Conservation (phyloP, 2,329 filamentous ascomycete species). For the Penicillium corylophilum region DNA sequence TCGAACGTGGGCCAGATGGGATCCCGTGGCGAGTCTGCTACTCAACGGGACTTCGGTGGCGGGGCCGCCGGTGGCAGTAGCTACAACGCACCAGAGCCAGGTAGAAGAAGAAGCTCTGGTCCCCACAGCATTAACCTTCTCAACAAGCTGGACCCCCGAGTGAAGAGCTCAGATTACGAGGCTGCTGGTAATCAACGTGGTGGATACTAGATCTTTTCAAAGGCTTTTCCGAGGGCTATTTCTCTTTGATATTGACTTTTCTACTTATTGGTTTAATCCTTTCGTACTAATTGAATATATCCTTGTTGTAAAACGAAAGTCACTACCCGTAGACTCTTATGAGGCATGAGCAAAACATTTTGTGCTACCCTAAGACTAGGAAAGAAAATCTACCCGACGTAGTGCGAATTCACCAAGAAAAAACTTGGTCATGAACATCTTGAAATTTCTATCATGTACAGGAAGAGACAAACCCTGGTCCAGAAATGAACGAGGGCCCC, state of each 20-base stretch:
- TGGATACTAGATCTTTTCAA: slow-evolving; percentile 8
- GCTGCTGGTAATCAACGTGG: slow-evolving; percentile 12
- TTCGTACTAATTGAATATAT: not conserved
- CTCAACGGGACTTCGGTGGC: slow-evolving; percentile 11
- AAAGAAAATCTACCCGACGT: not conserved
- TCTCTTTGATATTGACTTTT: not conserved
- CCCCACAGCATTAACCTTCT: slow-evolving; percentile 45
- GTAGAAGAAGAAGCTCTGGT: slow-evolving; percentile 28
- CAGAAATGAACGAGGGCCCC: slow-evolving; percentile 15
- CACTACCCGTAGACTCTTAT: not conserved
- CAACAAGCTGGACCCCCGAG: slow-evolving; percentile 42
- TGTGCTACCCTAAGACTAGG: not conserved
- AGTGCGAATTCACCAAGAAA: not conserved
- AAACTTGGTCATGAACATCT: slow-evolving; percentile 21
- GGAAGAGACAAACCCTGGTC: slow-evolving; percentile 16
- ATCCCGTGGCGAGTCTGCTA: not conserved
- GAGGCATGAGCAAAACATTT: not conserved
- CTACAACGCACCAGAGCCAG: slow-evolving; percentile 8
- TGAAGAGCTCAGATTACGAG: slow-evolving; percentile 14
- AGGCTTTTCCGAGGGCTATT: not conserved
- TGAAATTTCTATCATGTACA: slow-evolving; percentile 32
- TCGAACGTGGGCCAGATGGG: slow-evolving; percentile 48
- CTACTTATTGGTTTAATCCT: not conserved
- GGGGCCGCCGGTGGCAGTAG: slow-evolving; percentile 13
- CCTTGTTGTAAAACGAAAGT: not conserved